Base-by-base conservation (phyloP, 257 asterid species). In the Perilla frutescens region DNA sequence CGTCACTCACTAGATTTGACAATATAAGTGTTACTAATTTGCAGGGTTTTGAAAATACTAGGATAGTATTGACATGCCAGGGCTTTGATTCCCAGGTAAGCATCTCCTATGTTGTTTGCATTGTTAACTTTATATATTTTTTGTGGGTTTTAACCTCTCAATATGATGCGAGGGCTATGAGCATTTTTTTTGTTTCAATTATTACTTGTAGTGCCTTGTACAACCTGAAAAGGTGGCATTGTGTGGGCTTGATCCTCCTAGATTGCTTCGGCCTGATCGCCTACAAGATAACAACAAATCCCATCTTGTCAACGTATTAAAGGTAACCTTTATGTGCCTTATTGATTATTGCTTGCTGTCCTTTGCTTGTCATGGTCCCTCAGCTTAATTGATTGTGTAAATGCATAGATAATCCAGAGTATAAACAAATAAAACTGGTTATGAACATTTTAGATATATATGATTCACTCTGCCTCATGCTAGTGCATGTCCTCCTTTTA, bases 221-320 rank as follows among this genome's bases (percentile, higher is more conserved):
- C 87, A 84, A 80, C 91, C 97, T 81, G 93, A 88, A 82, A 91
- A 91, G 81, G 84, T 91, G 66, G 96, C 88, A 41, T 78, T 91
- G 43, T 89, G 96, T 76, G 97, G 97, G 69, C 97, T 91, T 53
- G 91, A 88, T 81, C 89, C 96, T 82, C 78, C 82, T 66, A 79
- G 74, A 76, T 81, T 91, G 84, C 79, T 85, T 65, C 87, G 91
- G 64, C 84, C 83, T 76, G 97, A 89, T 80, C 97, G 97, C 47
- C 85, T 91, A 66, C 97, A 91, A 84, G 97, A 88, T 75, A 81
- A 85, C 79, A 74, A 68, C 14, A 82, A 78, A 72, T 41, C 82
- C 74, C 89, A 91, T 83, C 91, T 91, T 80, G 93, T 91, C 85
- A 91, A 91, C 76, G 78, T 88, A 76, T 77, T 89, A 81, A 89